Base-by-base conservation (phyloP, 2,329 filamentous ascomycete species). In the Akanthomyces uredinophilus region DNA sequence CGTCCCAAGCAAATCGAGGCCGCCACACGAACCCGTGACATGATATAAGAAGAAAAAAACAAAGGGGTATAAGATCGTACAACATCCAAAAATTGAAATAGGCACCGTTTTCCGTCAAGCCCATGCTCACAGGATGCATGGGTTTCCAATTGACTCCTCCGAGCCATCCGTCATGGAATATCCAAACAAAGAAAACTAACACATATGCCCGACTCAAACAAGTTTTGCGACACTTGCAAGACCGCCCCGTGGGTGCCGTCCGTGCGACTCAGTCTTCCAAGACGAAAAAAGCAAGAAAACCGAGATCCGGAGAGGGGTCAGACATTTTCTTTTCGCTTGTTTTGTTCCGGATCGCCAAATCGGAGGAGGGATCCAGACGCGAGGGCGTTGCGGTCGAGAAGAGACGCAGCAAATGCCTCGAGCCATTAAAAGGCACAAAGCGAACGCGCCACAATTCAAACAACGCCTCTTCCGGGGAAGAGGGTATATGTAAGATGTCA, bases 11-110 rank as follows among this genome's bases (percentile, higher is more conserved):
- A 14, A 39, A 16, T 20, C 20, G 29, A 49, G n/a, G n/a, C 27
- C 14, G 27, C 8, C 8, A 57, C 24, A 20, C 27, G n/a, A 22
- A n/a, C 44, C 29, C 24, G 43, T 37, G 29, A 37, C 18, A 11
- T 22, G 47, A 8, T 51, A 43, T 16, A 59, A 51, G 14, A 51
- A 51, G 27, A 29, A 29, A 29, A 29, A 29, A 59, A 59, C 32
- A 41, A 35, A 20, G 56, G 56, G 56, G 56, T 59, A 59, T 59
- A 59, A 51, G 41, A 50, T 59, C 46, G 56, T 50, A 59, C 56
- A 59, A 39, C 18, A 43, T 24, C 22, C 14, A 20, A 16, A 41
- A 41, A 32, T 20, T 27, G 27, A 57, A 49, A 51, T 27, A 22
- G 27, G 14, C 56, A 22, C 56, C 56, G 32, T 18, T 50, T 27